Base-by-base conservation (phyloP, 495 filamentous ascomycete genomes). In the Xylaria bambusicola region DNA sequence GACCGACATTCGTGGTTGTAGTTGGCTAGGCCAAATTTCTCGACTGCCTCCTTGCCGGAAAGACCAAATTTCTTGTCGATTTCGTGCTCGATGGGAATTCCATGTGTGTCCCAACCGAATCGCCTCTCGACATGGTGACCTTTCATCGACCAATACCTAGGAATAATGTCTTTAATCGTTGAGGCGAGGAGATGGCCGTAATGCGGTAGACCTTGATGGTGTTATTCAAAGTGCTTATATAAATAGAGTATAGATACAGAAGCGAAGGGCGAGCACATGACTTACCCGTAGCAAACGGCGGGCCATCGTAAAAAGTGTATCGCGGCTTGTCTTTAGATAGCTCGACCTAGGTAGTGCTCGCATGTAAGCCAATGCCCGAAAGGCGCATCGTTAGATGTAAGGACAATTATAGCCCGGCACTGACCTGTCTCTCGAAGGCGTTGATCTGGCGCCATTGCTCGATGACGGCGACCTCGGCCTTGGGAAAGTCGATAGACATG, bases 101-200 rank as follows among this genome's bases (percentile, higher is more conserved):
- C 94, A 71, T 98, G 94, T 17, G 94, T 97, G 70, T 98, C 94
- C 94, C 84, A 87, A 29, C 84, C 84, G 48, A 86, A 87, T 33
- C 81, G 73, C 44, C 86, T 77, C 75, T 88, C 84, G 24, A 98
- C 93, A 77, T 93, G 86, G 67, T 87, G 86, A 12, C 94, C 94
- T 73, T 95, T 96, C 92, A 96, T 97, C 33, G 92, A 92, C 94
- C 94, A 98, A 71, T 97, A 98, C 62, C 93, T 77, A 1, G 93
- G 93, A 64, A 98, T 94, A 59, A 97, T 92, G 72, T 98, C 94
- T 70, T 98, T 98, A 75, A 97, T 96, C 17, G 94, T 97, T 21
- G 93, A 97, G 18, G 93, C 90, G 58, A 98, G 85, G 40, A 98
- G 78, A 76, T 98, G 94, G 66, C 93, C 95, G 73, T 98, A 98